A percentile compares a stretch with the other conserved stretches of the same genome.
These are phyloP conservation scores for Mollisiaceae sp. DNA, from an alignment of 2,329 filamentous ascomycete genomes.

Conservation along the genomic window DNA sequence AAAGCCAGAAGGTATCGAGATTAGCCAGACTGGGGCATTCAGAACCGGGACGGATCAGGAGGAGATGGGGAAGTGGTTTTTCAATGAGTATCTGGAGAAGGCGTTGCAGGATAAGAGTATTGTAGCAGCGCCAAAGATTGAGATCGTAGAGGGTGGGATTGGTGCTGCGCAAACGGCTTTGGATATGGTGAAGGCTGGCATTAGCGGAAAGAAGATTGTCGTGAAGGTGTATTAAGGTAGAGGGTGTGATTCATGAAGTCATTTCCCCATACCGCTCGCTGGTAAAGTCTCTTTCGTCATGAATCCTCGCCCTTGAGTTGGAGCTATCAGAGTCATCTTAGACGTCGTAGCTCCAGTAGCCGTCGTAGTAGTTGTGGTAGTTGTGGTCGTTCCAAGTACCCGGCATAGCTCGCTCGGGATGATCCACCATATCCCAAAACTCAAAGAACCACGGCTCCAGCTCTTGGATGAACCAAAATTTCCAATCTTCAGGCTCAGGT, in stretches of 20 bases:
- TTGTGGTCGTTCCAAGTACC: slow-evolving; percentile 20
- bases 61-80: slow-evolving; percentile 27
- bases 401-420: slow-evolving; percentile 21
- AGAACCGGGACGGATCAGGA: slow-evolving; percentile 1
- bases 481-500: slow-evolving; percentile 20
- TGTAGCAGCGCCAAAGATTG: slow-evolving; percentile 23
- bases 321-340: no score
- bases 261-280: no score
- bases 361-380: neutral
- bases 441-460: slow-evolving; percentile 1
- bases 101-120: slow-evolving; percentile 24
- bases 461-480: slow-evolving; percentile 17
- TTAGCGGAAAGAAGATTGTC: slow-evolving; percentile 33
- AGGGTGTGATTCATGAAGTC: no score
- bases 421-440: slow-evolving; percentile 26
- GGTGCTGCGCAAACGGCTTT: slow-evolving; percentile 16
- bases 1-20: slow-evolving; percentile 20
- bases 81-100: slow-evolving; percentile 27
- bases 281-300: no score
- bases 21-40: slow-evolving; percentile 14
- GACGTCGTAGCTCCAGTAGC: no score
- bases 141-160: slow-evolving; percentile 29
- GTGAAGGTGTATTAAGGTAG: slow-evolving; percentile 19
- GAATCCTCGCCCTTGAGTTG: no score
- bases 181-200: slow-evolving; percentile 28